A percentile compares a stretch with the other conserved stretches of the same genome.
phyloP scores from a whole-genome alignment of 306 rosid genomes.

The Ammopiptanthus mongolicus region DNA sequence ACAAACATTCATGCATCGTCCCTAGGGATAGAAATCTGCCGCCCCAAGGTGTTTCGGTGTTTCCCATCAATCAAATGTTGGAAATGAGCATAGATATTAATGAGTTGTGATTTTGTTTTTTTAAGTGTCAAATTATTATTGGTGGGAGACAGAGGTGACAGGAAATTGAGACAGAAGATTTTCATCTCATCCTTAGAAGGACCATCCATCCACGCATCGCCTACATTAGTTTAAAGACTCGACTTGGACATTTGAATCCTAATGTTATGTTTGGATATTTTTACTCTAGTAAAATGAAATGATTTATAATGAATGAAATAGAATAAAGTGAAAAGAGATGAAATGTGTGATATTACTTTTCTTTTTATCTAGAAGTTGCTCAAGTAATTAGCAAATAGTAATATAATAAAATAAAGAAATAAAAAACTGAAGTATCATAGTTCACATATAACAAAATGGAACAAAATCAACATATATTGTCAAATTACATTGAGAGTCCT shows the following conservation, averaged over 20 bases:
- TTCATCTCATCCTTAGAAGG: too few species aligned
- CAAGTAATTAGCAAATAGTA: background rate
- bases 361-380: background rate
- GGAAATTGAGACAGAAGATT: too few species aligned
- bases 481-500: background rate
- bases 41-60: too few species aligned
- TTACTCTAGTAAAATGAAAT: background rate
- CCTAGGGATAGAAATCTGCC: too few species aligned
- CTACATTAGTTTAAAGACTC: background rate
- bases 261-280: background rate
- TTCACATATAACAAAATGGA: background rate
- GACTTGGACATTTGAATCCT: background rate
- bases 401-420: background rate
- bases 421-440: too few species aligned
- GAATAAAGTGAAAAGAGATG: background rate
- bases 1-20: constrained; percentile 24
- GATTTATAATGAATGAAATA: background rate
- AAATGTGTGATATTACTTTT: background rate
- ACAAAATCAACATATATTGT: background rate
- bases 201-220: background rate
- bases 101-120: too few species aligned
- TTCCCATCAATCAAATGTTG: too few species aligned
- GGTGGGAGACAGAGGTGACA: too few species aligned
- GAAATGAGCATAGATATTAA: too few species aligned
- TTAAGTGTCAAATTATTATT: too few species aligned